A percentile compares a stretch with the other conserved stretches of the same genome.
Evolutionary conservation across 2,329 filamentous ascomycete genomes (phyloP).

Genomic region (Massarina eburnea): DNA sequence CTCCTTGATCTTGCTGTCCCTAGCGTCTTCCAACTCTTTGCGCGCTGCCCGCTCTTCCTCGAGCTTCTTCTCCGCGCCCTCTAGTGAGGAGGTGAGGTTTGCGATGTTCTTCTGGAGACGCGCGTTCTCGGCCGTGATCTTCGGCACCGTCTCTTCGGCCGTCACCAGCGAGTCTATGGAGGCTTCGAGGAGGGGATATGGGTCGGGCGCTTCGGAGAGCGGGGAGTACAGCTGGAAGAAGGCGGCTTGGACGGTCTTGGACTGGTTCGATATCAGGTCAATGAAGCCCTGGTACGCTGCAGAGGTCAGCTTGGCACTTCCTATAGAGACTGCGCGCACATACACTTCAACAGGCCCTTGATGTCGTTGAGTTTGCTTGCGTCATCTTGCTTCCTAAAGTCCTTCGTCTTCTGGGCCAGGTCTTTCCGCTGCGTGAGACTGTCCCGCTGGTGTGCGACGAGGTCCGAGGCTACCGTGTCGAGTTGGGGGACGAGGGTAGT

Average conservation of each 20-base stretch:
- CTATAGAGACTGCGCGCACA: conserved; percentile 2
- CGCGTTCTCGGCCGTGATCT: conserved; percentile 83
- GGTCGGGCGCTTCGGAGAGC: conserved; percentile 92
- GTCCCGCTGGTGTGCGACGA: conserved; percentile 89
- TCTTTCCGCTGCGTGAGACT: conserved; percentile 96
- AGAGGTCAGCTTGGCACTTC: conserved; percentile 16
- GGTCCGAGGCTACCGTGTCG: conserved; percentile 91
- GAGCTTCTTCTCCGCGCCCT: conserved; percentile 78
- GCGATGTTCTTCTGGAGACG: conserved; percentile 79
- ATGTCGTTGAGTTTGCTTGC: conserved; percentile 81
- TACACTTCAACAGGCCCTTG: conserved; percentile 86
- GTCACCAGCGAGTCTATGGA: conserved; percentile 92
- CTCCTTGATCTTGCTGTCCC: conserved; percentile 82
- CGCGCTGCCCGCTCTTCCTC: conserved; percentile 74
- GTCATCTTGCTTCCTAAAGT: conserved; percentile 93
- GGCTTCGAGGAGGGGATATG: conserved; percentile 92
- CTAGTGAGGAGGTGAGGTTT: conserved; percentile 76
- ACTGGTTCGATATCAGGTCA: conserved; percentile 92
- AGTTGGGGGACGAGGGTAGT: conserved; percentile 80
- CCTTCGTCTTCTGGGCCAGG: conserved; percentile 97
- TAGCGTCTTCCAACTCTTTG: conserved; percentile 72
- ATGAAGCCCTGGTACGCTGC: conserved; percentile 96
- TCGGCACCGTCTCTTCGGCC: conserved; percentile 89
- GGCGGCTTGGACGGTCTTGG: conserved; percentile 88
- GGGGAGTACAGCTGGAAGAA: conserved; percentile 93